Conservation (phyloP, 495 filamentous ascomycete species). For the Stereocaulon alpinum region DNA sequence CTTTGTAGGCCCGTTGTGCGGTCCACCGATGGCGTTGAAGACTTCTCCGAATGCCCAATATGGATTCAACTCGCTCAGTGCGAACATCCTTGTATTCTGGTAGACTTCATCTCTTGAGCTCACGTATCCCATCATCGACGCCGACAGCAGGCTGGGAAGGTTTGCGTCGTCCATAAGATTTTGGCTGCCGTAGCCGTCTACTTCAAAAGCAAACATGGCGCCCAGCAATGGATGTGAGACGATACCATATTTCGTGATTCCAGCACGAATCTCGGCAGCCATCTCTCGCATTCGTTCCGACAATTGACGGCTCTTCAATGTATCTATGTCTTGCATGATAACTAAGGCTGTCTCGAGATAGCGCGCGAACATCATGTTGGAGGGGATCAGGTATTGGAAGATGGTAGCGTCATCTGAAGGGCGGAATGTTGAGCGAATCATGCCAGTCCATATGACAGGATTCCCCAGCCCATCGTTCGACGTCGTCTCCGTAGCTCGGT, state of each 20-base stretch:
- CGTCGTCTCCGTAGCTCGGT: slow-evolving; percentile 47
- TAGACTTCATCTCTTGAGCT: slow-evolving; percentile 36
- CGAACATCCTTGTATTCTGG: slow-evolving; percentile 38
- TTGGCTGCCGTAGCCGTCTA: slow-evolving; percentile 45
- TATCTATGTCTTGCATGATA: slow-evolving; percentile 44
- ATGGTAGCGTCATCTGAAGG: slow-evolving; percentile 54
- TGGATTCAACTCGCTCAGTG: slow-evolving; percentile 42
- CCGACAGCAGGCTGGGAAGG: slow-evolving; percentile 44
- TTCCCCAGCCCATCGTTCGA: slow-evolving; percentile 52
- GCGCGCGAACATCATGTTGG: slow-evolving; percentile 58
- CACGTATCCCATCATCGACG: slow-evolving; percentile 43
- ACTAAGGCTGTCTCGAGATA: slow-evolving; percentile 43
- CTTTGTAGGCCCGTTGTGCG: slow-evolving; percentile 45
- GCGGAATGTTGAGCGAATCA: slow-evolving; percentile 53
- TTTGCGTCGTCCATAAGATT: slow-evolving; percentile 56
- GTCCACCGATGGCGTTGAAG: slow-evolving; percentile 44
- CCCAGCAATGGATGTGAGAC: slow-evolving; percentile 36
- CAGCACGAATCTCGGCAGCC: slow-evolving; percentile 38
- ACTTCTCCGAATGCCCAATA: slow-evolving; percentile 47
- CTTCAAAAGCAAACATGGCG: slow-evolving; percentile 48
- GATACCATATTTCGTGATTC: slow-evolving; percentile 43
- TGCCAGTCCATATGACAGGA: slow-evolving; percentile 48
- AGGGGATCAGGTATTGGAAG: slow-evolving; percentile 50
- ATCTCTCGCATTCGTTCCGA: slow-evolving; percentile 41
- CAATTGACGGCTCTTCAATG: slow-evolving; percentile 32